Evolutionary conservation across 2,329 filamentous ascomycete genomes (phyloP), one percentile per base, ranked within the genome.

Genomic region (Colletotrichum graminicola): DNA sequence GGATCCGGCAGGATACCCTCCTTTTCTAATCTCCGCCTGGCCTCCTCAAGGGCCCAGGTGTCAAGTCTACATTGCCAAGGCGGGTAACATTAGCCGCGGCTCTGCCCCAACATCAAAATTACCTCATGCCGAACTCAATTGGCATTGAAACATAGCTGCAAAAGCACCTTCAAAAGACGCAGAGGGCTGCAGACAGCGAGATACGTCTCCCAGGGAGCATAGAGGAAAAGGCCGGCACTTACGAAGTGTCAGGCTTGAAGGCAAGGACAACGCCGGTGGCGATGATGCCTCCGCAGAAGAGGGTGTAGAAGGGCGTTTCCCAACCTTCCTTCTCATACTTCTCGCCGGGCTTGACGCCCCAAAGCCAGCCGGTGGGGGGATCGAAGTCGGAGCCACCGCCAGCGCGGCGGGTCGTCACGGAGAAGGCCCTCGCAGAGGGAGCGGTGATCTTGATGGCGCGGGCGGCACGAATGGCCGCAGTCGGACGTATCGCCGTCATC

Each of bases 201-300:
- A 2, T 5, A 23, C 14, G 8, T 45, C 41, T 29, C 26, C 3
- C 0, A 12, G 14, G 2, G 21, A 60, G 41, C 11, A 60, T 34
- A 4, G 26, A 36, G 23, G 23, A 39, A 56, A 45, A 23, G 21
- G 26, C 39, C 32, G 41, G 62, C 72, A 94, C 95, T 86, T 88
- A 99, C 96, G 94, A 97, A 74, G 95, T 98, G 88, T 99, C 96
- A 64, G 96, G 96, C 91, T 98, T 98, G 82, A 96, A 98, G 74
- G 94, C 94, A 84, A 97, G 94, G 75, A 93, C 94, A 75, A 98
- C 86, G 73, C 89, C 90, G 66, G 91, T 92, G 75, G 94, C 86
- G 36, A 90, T 83, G 78, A 97, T 84, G 78, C 91, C 92, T 66
- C 93, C 94, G 80, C 91, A 93, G 83, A 97, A 94, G 61, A 95